Percentiles rank a stretch among this genome's conserved stretches.
Evolutionary conservation across 495 filamentous ascomycete genomes (phyloP).

Genomic region (Penicillium coffeae): DNA sequence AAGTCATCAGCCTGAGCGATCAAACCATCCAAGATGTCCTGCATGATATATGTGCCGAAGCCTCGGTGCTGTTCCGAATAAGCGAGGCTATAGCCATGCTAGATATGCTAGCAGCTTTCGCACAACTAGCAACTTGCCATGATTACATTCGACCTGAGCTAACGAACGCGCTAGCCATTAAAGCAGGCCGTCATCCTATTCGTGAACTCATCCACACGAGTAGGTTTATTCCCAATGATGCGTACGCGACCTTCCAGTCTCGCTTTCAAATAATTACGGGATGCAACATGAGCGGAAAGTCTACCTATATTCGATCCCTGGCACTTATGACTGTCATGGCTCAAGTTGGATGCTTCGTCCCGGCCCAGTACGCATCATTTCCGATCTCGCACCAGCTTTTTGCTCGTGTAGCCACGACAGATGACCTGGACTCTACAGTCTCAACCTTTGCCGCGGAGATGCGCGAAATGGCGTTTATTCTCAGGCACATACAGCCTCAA

Average conservation of each 20-base stretch:
- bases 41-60: slow-evolving; percentile 59
- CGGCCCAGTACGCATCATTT: slow-evolving; percentile 77
- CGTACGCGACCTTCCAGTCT: slow-evolving; percentile 70
- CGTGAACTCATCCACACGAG: slow-evolving; percentile 64
- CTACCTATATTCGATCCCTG: slow-evolving; percentile 86
- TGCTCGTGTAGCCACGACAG: slow-evolving; percentile 78
- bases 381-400: slow-evolving; percentile 81
- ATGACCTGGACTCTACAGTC: slow-evolving; percentile 85
- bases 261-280: slow-evolving; percentile 94
- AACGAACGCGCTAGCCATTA: slow-evolving; percentile 70
- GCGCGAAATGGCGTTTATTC: slow-evolving; percentile 90
- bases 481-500: slow-evolving; percentile 67
- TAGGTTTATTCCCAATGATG: slow-evolving; percentile 83
- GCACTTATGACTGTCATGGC: slow-evolving; percentile 88
- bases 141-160: slow-evolving; percentile 82
- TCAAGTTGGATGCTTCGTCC: slow-evolving; percentile 88
- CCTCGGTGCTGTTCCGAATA: slow-evolving; percentile 68
- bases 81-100: slow-evolving; percentile 86
- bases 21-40: slow-evolving; percentile 67
- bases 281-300: slow-evolving; percentile 99
- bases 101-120: slow-evolving; percentile 87
- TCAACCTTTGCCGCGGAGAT: slow-evolving; percentile 95
- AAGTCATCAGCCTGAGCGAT: slow-evolving; percentile 72
- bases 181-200: slow-evolving; percentile 79
- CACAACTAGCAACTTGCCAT: slow-evolving; percentile 67